Evolutionary conservation across 352 stramenopile genomes (phyloP), one percentile per base, ranked within the genome.

Genomic region (Phytophthora podocarpi): DNA sequence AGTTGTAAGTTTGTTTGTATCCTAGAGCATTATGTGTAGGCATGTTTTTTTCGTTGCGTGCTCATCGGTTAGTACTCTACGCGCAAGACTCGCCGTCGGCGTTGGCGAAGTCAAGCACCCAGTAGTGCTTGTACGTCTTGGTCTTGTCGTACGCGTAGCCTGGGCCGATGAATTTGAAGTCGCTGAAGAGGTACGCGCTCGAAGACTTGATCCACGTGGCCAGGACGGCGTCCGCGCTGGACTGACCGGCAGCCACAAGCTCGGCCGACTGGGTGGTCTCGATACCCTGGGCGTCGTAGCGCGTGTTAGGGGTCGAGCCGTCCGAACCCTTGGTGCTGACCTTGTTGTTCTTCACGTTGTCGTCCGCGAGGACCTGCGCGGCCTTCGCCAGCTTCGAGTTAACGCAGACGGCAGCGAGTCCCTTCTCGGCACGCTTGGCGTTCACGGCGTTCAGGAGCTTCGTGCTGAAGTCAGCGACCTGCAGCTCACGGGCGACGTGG

Each of bases 231-330:
- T 70, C 43, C 2, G 69, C 70, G 8, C 48, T 62, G 16, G 31
- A 24, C 41, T 82, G 67, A 5, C 76, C 76, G 5, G 68, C 74
- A 10, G 74, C 74, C 13, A 83, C 72, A 41, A 82, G 61, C 47
- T 82, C 77, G 8, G 62, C 64, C 1, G 60, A 67, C n/a, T 59
- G 26, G 0, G 15, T 5, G 5, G 53, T 64, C 11, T 69, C 34
- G 34, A 79, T 78, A 15, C 37, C 45, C 16, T 59, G 34, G 11
- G 21, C 27, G 8, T 68, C 28, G 28, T 74, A 70, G 35, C 76
- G 76, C 15, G 51, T 55, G 28, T 21, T 70, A 1, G 71, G 49
- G 4, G 56, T 71, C 26, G 68, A 73, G 24, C 71, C 71, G 45
- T 81, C 46, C 16, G 52, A 53, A 10, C 64, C 68, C 47, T 67